Base-by-base conservation (phyloP, 2,329 filamentous ascomycete species). In the Diaporthe citrichinensis region DNA sequence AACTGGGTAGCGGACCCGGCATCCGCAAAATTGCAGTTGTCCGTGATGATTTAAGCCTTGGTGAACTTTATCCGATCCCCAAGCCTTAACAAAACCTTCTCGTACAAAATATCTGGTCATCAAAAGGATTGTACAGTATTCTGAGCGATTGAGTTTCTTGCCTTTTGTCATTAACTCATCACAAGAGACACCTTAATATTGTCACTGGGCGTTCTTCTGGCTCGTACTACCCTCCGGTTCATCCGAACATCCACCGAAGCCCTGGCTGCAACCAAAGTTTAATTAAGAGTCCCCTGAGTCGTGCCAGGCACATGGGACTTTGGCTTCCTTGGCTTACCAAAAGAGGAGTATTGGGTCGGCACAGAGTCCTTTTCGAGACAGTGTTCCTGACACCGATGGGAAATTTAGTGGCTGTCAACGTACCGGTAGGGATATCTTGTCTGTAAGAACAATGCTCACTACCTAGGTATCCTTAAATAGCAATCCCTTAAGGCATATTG, bases 401-500 rank as follows among this genome's bases (percentile, higher is more conserved):
- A 39, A 12, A 39, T 39, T 3, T 12, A 28, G 25, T 53, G 31
- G 4, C 15, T 51, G 1, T 23, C 6, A 25, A 53, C 28, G 4
- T 9, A 23, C 28, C n/a, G 0, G 14, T 14, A 68, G 10, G 23
- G 20, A 51, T 25, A 17, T 15, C 28, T 36, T 12, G 3, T 67
- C 6, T 31, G 28, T 4, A 10, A 51, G 14, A 12, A 8, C 8
- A 4, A 7, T 34, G 6, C 20, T 15, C 3, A 20, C 31, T 12
- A 0, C 0, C 23, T 20, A n/a, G n/a, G n/a, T n/a, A n/a, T n/a
- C n/a, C n/a, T n/a, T n/a, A 9, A 20, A 10, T 14, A 20, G 7
- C 3, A 15, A 25, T 15, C 1, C 14, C 9, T 15, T 12, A 7
- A 12, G 1, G n/a, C 31, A 65, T 2, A 46, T 31, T 6, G 12